phyloP scores from a whole-genome alignment of 768 basidiomycete genomes.

The Agaricus subrufescens region DNA sequence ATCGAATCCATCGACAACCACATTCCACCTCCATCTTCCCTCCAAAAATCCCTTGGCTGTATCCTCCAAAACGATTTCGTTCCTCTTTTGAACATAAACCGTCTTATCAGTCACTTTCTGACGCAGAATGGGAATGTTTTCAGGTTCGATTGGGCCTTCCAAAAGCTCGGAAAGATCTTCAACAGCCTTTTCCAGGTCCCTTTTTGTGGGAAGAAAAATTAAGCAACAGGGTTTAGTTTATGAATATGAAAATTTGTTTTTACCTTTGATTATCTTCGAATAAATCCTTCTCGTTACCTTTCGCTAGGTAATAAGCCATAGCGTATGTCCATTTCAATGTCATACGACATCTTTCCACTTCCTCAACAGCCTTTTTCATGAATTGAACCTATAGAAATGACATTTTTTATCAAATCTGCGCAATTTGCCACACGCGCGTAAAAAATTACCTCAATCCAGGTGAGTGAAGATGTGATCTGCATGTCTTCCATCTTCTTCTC shows the following conservation, averaged over 20 bases:
- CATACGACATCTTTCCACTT: conserved; percentile 82
- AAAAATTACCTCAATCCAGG: conserved; percentile 82
- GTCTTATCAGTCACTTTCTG: conserved; percentile 97
- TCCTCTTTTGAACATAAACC: conserved; percentile 96
- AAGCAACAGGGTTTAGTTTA: background rate
- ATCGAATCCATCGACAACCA: conserved; percentile 66
- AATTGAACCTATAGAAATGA: conserved; percentile 55
- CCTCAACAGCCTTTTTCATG: conserved; percentile 97
- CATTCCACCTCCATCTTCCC: conserved; percentile 82
- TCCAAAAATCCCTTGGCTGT: conserved; percentile 88
- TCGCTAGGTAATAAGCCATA: conserved; percentile 95
- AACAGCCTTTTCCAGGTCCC: conserved; percentile 92
- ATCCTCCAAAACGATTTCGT: conserved; percentile 93
- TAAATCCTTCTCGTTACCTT: conserved; percentile 88
- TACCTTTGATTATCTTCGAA: conserved; percentile 97
- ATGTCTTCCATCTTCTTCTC: conserved; percentile 99
- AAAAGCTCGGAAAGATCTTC: conserved; percentile 92
- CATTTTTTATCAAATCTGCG: background rate
- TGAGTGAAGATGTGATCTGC: conserved; percentile 86
- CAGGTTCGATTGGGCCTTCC: conserved; percentile 87
- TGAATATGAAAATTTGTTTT: conserved; percentile 13
- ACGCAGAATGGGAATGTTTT: conserved; percentile 73
- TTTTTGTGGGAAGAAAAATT: conserved; percentile 24
- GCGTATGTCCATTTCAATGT: conserved; percentile 99
- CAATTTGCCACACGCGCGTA: background rate